These are phyloP conservation scores for Fusarium sp. DNA, from an alignment of 2,329 filamentous ascomycete species.

Conservation along the genomic window DNA sequence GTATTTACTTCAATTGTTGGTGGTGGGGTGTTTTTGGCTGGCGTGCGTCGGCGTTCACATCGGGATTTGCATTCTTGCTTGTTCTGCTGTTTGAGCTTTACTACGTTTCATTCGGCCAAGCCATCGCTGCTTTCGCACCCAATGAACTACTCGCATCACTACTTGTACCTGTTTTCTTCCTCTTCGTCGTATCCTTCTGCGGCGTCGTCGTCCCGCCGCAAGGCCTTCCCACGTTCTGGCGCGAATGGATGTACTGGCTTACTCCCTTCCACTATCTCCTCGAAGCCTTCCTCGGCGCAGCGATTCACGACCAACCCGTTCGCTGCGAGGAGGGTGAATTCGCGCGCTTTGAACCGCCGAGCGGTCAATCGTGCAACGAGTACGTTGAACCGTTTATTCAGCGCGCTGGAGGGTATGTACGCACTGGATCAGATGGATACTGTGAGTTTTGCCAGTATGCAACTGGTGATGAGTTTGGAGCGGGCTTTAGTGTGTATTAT, in stretches of 20 bases:
- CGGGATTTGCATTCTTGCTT: constrained; percentile 72
- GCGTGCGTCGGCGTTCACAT: constrained; percentile 64
- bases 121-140: constrained; percentile 73
- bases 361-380: constrained; percentile 68
- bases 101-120: constrained; percentile 73
- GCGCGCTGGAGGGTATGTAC: constrained; percentile 70
- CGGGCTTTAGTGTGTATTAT: constrained; percentile 70
- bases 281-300: constrained; percentile 68
- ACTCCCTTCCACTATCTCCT: constrained; percentile 76
- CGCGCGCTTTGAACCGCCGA: constrained; percentile 69
- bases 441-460: constrained; percentile 75
- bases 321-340: constrained; percentile 67
- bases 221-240: constrained; percentile 72
- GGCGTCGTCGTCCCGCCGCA: constrained; percentile 74
- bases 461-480: constrained; percentile 70
- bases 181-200: constrained; percentile 77
- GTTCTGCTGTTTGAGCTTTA: constrained; percentile 75
- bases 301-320: constrained; percentile 66
- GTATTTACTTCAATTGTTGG: constrained; percentile 64
- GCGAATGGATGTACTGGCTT: constrained; percentile 73
- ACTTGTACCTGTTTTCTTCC: constrained; percentile 76
- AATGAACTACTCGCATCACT: constrained; percentile 75
- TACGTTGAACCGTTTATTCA: constrained; percentile 67
- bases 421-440: constrained; percentile 63
- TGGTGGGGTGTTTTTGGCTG: constrained; percentile 65